Conservation (phyloP, 1,284 basidiomycete species). For the Moesziomyces globuligerus region DNA sequence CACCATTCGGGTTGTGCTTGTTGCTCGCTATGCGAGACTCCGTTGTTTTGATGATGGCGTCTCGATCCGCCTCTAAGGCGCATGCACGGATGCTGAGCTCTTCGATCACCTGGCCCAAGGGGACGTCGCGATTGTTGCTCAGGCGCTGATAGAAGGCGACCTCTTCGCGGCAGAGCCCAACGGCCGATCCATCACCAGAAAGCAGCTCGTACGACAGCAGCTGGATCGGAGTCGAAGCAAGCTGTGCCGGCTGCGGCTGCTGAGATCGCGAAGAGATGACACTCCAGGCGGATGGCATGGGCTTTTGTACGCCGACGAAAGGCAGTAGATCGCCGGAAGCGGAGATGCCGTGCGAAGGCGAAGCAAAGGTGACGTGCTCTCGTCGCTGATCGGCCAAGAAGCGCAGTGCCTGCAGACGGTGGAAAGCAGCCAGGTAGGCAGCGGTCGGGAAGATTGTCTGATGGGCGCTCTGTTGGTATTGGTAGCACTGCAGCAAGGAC, state of each 20-base stretch:
- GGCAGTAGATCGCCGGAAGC: constrained; percentile 38
- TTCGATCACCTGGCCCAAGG: constrained; percentile 57
- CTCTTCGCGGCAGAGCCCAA: constrained; percentile 38
- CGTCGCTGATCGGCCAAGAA: constrained; percentile 39
- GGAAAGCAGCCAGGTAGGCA: constrained; percentile 36
- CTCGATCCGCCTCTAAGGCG: constrained; percentile 37
- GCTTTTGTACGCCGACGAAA: constrained; percentile 37
- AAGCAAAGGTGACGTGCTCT: constrained; percentile 35
- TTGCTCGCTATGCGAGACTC: constrained; percentile 30
- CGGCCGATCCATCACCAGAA: constrained; percentile 13
- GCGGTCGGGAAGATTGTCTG: constrained; percentile 7
- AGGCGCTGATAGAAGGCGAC: constrained; percentile 53
- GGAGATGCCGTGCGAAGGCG: constrained; percentile 40
- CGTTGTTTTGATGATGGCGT: constrained; percentile 7
- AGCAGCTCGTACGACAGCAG: constrained; percentile 38
- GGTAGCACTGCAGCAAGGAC: constrained; percentile 43
- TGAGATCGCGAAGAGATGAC: constrained; percentile 24
- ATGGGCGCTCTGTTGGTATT: constrained; percentile 9
- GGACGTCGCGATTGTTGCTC: constrained; percentile 50
- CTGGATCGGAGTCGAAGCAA: constrained; percentile 12
- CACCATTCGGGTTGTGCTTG: constrained; percentile 8
- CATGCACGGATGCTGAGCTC: constrained; percentile 51
- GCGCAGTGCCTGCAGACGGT: constrained; percentile 36
- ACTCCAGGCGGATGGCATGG: constrained; percentile 14
- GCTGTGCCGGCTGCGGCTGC: constrained; percentile 20